phyloP scores from a whole-genome alignment of 1,284 basidiomycete genomes.

The Volvariella volvacea region DNA sequence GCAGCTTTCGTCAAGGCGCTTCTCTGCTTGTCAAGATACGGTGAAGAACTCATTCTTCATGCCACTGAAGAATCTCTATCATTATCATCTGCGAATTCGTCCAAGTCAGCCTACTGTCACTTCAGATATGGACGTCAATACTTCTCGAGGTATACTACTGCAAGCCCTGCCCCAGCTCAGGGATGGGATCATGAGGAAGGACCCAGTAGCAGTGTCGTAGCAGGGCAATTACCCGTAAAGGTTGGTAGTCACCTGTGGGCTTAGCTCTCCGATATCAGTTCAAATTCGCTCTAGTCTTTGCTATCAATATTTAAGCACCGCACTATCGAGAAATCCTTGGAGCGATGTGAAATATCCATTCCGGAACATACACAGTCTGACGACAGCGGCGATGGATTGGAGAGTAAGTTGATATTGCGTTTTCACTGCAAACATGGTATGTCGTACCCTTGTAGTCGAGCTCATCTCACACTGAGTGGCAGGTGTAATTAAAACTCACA shows the following conservation, averaged over 20 bases:
- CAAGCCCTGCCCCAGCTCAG: conserved; percentile 13
- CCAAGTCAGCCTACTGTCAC: conserved; percentile 74
- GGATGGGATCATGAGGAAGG: no score
- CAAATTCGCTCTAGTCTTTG: conserved; percentile 40
- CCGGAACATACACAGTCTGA: conserved; percentile 38
- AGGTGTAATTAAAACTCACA: conserved; percentile 79
- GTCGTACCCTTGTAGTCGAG: conserved; percentile 7
- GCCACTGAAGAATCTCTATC: conserved; percentile 54
- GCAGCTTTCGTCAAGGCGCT: conserved; percentile 68
- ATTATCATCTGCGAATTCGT: conserved; percentile 67
- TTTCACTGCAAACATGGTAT: conserved; percentile 77
- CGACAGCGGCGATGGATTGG: conserved; percentile 42
- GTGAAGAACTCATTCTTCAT: conserved; percentile 68
- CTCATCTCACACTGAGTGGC: not conserved
- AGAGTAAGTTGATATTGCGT: conserved; percentile 64
- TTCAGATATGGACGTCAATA: conserved; percentile 64
- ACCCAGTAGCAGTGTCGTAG: conserved; percentile 29
- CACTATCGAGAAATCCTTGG: conserved; percentile 67
- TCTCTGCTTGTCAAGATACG: conserved; percentile 70
- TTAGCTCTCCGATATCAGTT: conserved; percentile 3
- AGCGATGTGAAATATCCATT: conserved; percentile 67
- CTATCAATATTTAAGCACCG: conserved; percentile 67
- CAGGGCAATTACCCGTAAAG: conserved; percentile 64
- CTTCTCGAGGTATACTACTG: conserved; percentile 58
- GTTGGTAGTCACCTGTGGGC: conserved; percentile 25